Base-by-base conservation (phyloP, 352 stramenopile genomes). In the Peronospora belbahrii region DNA sequence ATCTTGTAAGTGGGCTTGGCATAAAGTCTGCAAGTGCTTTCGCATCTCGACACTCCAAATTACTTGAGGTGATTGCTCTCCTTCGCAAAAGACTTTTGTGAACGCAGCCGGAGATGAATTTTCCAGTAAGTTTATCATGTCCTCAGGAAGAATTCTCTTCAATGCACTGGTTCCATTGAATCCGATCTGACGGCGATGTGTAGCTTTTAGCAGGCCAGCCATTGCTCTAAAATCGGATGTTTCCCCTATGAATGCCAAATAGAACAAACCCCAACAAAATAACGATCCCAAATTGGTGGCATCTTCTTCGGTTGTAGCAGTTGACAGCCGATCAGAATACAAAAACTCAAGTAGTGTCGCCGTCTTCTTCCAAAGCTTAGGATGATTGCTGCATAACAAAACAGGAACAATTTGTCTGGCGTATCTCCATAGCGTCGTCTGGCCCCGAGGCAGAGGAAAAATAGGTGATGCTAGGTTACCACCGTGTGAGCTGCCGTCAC, bases 41-140 rank as follows among this genome's bases (percentile, higher is more conserved):
- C 89, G 74, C 94, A 98, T 98, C 0, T 86, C 67, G n/a, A 67
- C 50, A 49, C 70, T 96, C 95, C 95, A 98, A 56, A 98, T 93
- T 3, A 98, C 90, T 33, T 94, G 72, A 14, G 94, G 88, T 1
- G 89, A 97, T 37, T 85, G 62, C 14, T 83, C 71, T 23, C 91
- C 70, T 13, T 85, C 77, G 22, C 67, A 83, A 43, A 97, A 97
- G 5, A 96, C 61, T 18, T 95, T 73, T 0, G 80, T 73, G 53
- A 98, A 98, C 28, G 75, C 70, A 28, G 86, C 65, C 0, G 76
- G 55, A 4, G 75, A 84, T 24, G 86, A 72, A n/a, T 63, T 83
- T 1, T 91, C 71, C 0, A 98, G 69, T 15, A 94, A 69, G 14
- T 70, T 80, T 13, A 98, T 85, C 71, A 98, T 77, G 11, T 85